phyloP scores from a whole-genome alignment of 148 eudicot species.

The Chenopodium quinoa region DNA sequence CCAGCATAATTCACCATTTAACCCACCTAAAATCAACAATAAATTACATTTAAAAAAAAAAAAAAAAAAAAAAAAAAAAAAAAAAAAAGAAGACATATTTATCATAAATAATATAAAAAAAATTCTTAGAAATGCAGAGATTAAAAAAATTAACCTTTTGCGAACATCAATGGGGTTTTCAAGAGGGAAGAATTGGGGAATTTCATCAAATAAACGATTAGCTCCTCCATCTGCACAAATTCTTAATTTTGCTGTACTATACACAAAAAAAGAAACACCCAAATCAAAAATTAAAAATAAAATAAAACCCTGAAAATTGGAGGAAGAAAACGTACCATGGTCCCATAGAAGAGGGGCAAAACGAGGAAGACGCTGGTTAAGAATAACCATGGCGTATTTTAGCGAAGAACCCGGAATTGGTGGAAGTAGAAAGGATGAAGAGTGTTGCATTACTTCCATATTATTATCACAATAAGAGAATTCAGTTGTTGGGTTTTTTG shows the following conservation, averaged over 20 bases:
- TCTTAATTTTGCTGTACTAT: conserved; percentile 69
- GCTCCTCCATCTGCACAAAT: conserved; percentile 95
- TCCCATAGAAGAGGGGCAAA: conserved; percentile 85
- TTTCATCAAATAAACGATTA: conserved; percentile 67
- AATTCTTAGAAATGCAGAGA: not conserved
- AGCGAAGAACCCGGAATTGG: conserved; percentile 23
- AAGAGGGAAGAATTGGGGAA: conserved; percentile 60
- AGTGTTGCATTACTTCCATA: conserved; percentile 53
- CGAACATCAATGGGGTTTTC: conserved; percentile 49
- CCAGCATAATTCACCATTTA: not conserved
- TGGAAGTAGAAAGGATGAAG: conserved; percentile 53
- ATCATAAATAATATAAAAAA: not conserved
- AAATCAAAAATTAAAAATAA: not conserved
- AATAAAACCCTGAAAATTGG: not conserved
- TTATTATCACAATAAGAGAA: not conserved
- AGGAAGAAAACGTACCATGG: conserved; percentile 41
- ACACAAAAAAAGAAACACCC: conserved; percentile 17
- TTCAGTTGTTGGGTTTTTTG: not conserved
- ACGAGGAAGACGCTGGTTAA: conserved; percentile 81
- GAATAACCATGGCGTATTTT: conserved; percentile 67
- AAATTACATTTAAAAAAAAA: not conserved
- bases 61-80: not conserved
- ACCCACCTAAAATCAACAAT: not conserved
- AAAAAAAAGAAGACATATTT: not conserved
- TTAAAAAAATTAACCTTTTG: conserved; percentile 40